Evolutionary conservation across 2,329 filamentous ascomycete species (phyloP), one percentile per base, ranked within the genome.

Genomic region (Ilyonectria robusta): DNA sequence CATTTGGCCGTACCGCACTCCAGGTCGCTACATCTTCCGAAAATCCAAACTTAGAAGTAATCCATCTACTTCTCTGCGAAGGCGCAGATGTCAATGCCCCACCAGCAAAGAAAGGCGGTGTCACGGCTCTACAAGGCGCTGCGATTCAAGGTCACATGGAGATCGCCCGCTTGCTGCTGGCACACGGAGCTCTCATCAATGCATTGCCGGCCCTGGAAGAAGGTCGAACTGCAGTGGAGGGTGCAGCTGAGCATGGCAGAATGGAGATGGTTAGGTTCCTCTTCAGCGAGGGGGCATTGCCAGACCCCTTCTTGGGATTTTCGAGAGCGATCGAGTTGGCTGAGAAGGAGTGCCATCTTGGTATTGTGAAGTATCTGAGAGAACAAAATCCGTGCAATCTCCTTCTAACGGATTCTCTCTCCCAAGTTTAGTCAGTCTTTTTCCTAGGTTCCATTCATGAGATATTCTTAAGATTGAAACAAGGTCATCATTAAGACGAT

Each of bases 181-280:
- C 4, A 0, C 19, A 2, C 1, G 17, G 37, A 17, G 59, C 59
- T 10, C 0, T 46, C 2, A 13, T 53, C 17, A 58, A 66, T 21
- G 63, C 63, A 1, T 3, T 26, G 0, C 44, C 59, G n/a, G 37
- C 63, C 1, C 19, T 6, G 1, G 13, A 17, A 1, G 35, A 57
- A 13, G 63, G 63, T 8, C 58, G 63, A 19, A 62, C 58, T 1
- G 59, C 59, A 4, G 9, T 66, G 1, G 63, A 66, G 37, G 63
- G 59, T 0, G 63, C 63, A 5, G 59, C 58, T 2, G 63, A 66
- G 53, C 63, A 66, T 23, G 59, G 63, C 11, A 65, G 62, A 23
- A 51, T 50, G 11, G 62, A 65, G 10, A 65, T 65, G 48, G 29
- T 65, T 2, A 31, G 23, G 35, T 42, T 57, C 3, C 62, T 65